These are phyloP conservation scores for Flaveria robusta DNA, from an alignment of 129 eudicot genomes.

Conservation along the genomic window DNA sequence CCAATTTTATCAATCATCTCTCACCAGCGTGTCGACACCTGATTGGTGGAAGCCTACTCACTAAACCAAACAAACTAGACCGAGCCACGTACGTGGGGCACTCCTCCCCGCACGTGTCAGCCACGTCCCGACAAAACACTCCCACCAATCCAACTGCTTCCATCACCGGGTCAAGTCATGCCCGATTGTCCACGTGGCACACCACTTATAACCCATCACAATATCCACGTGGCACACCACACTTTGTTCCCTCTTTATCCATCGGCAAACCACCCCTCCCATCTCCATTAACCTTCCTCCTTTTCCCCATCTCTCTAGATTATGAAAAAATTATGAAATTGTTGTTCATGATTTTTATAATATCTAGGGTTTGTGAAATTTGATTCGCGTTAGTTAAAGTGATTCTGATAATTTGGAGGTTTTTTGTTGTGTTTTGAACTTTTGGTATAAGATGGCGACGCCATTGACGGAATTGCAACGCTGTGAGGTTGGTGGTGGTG, in stretches of 20 bases:
- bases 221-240: conserved; percentile 62
- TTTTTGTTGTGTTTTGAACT: not conserved
- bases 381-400: conserved; percentile 42
- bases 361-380: conserved; percentile 51
- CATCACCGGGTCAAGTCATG: conserved; percentile 45
- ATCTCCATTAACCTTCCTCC: not conserved
- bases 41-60: conserved; percentile 29
- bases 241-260: conserved; percentile 54
- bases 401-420: not conserved
- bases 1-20: too few relatives aligned
- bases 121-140: conserved; percentile 37
- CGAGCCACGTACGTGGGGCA: not conserved
- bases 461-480: conserved; percentile 70
- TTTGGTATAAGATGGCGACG: conserved; percentile 68
- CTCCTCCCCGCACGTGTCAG: conserved; percentile 46
- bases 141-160: conserved; percentile 20
- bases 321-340: conserved; percentile 18
- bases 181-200: conserved; percentile 38
- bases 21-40: not conserved
- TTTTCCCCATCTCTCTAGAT: not conserved
- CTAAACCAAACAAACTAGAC: conserved; percentile 4
- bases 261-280: conserved; percentile 25
- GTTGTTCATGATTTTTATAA: conserved; percentile 28
- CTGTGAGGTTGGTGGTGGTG: conserved; percentile 68
- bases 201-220: conserved; percentile 26